These are phyloP conservation scores for Monilinia fructicola DNA, from an alignment of 2,329 filamentous ascomycete genomes.

Conservation along the genomic window DNA sequence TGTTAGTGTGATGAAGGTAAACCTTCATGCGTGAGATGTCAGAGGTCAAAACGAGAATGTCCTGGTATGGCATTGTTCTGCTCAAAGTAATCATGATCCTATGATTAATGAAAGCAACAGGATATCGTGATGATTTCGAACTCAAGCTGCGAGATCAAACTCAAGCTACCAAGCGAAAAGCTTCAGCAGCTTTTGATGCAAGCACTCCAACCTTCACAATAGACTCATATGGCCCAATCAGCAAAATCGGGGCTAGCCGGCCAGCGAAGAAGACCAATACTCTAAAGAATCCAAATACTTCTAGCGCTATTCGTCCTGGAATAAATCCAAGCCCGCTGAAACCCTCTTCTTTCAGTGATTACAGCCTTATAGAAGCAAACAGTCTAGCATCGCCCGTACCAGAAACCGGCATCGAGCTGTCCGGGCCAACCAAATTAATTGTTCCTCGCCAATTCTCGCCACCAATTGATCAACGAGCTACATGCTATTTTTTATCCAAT, in stretches of 20 bases:
- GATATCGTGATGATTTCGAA: conserved; percentile 15
- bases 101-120: neutral
- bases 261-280: neutral
- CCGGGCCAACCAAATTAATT: conserved; percentile 46
- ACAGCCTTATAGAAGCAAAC: too few species aligned
- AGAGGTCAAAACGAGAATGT: conserved; percentile 59
- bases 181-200: neutral
- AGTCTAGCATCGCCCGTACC: neutral
- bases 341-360: neutral
- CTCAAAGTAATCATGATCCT: neutral
- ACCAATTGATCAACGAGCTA: conserved; percentile 53
- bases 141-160: conserved; percentile 6
- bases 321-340: neutral
- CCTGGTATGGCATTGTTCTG: conserved; percentile 51
- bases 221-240: neutral
- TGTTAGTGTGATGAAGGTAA: conserved; percentile 64
- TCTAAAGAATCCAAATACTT: neutral
- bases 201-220: neutral
- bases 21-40: conserved; percentile 61
- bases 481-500: conserved; percentile 58
- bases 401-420: neutral
- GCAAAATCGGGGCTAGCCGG: neutral
- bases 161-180: neutral
- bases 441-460: conserved; percentile 45
- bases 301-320: neutral